Evolutionary conservation across 163 green algal genomes (phyloP).

Genomic region (Scenedesmus sp.): DNA sequence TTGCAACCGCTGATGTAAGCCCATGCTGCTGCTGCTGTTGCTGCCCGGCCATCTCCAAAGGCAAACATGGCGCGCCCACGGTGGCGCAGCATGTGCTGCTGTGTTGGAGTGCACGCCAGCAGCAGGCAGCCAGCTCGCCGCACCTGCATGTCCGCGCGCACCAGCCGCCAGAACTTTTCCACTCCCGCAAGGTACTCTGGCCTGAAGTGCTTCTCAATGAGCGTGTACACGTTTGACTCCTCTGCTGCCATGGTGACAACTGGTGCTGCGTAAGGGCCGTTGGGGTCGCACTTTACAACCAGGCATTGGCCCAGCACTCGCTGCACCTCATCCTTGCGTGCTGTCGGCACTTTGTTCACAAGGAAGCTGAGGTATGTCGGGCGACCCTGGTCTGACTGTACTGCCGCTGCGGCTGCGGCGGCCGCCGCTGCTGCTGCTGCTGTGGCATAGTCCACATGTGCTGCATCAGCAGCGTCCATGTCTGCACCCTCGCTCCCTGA

Average conservation of each 20-base stretch:
- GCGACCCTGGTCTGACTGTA: neutral
- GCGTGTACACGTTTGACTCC: constrained; percentile 33
- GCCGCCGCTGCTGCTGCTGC: neutral
- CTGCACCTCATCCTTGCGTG: constrained; percentile 54
- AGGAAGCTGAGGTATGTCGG: neutral
- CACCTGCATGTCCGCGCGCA: constrained; percentile 35
- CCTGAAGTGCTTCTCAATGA: constrained; percentile 46
- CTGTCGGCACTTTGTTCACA: constrained; percentile 28
- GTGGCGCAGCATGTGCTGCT: neutral
- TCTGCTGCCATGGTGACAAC: constrained; percentile 26
- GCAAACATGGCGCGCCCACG: neutral
- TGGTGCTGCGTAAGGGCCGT: constrained; percentile 14
- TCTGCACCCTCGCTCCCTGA: constrained; percentile 23
- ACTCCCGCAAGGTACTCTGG: constrained; percentile 16
- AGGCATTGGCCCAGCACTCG: constrained; percentile 23
- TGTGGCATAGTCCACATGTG: neutral
- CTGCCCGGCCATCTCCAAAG: neutral
- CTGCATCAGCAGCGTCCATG: constrained; percentile 10
- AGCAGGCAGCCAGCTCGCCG: neutral
- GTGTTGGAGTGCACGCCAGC: neutral
- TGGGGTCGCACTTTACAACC: constrained; percentile 40
- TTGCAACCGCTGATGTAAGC: no score
- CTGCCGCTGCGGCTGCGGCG: constrained; percentile 14
- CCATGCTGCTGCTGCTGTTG: neutral
- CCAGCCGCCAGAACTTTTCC: constrained; percentile 53